Evolutionary conservation across 257 asterid species (phyloP).

Genomic region (Linderniella brevidens): DNA sequence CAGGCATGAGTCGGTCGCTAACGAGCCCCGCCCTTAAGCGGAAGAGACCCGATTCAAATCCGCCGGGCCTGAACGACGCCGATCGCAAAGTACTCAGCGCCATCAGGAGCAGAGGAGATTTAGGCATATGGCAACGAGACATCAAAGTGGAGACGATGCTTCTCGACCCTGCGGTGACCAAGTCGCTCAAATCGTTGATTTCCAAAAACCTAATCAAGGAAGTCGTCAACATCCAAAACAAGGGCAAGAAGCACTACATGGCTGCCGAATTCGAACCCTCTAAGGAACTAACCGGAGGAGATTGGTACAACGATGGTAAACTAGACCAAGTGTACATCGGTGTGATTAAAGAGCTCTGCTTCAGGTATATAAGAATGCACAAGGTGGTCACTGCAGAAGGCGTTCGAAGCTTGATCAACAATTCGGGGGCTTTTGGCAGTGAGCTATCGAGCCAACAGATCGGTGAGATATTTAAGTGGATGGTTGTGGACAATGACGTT

Average conservation of each 20-base stretch:
- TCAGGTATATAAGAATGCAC: constrained; percentile 7
- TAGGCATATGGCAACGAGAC: constrained; percentile 29
- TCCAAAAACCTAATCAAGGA: constrained; percentile 25
- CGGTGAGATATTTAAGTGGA: constrained; percentile 22
- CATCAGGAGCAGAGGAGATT: constrained; percentile 22
- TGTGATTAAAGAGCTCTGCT: constrained; percentile 15
- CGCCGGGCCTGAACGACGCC: constrained; percentile 17
- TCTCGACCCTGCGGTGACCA: constrained; percentile 12
- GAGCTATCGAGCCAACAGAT: constrained; percentile 24
- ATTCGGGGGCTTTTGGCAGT: constrained; percentile 5
- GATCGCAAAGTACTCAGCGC: constrained; percentile 26
- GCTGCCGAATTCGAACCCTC: constrained; percentile 48
- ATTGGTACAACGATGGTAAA: constrained; percentile 34
- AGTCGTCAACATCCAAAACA: constrained; percentile 28
- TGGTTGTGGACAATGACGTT: constrained; percentile 41
- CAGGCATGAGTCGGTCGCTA: constrained; percentile 17
- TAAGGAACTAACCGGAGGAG: constrained; percentile 51
- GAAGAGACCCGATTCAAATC: constrained; percentile 25
- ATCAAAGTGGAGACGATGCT: constrained; percentile 24
- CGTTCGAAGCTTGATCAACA: constrained; percentile 16
- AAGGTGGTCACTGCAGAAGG: constrained; percentile 34
- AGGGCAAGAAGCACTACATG: constrained; percentile 32
- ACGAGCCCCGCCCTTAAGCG: constrained; percentile 18
- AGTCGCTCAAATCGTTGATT: constrained; percentile 21
- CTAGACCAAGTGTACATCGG: constrained; percentile 29